Evolutionary conservation across 106 monocot species (phyloP).

Genomic region (Gastrodia elata): DNA sequence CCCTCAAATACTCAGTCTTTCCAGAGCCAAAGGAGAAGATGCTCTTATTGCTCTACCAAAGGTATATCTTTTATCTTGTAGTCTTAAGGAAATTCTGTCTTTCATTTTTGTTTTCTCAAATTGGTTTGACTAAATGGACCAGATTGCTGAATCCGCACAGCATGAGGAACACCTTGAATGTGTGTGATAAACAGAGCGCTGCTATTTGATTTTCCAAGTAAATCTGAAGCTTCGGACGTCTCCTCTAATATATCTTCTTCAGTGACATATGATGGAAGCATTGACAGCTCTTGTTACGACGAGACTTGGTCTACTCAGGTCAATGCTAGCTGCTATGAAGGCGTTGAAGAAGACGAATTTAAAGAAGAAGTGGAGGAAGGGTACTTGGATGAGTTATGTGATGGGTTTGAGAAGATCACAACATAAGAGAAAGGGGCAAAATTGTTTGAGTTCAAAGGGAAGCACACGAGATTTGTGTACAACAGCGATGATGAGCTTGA

Average conservation of each 20-base stretch:
- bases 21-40: slow-evolving; percentile 3
- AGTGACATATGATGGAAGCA: slow-evolving; percentile 33
- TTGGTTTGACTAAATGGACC: background rate
- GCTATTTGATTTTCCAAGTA: slow-evolving; percentile 71
- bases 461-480: slow-evolving; percentile 69
- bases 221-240: slow-evolving; percentile 25
- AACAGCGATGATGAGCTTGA: slow-evolving; percentile 71
- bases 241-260: slow-evolving; percentile 21
- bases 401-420: slow-evolving; percentile 34
- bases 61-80: background rate
- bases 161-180: slow-evolving; percentile 15
- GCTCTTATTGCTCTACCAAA: background rate
- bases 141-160: slow-evolving; percentile 16
- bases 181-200: slow-evolving; percentile 60
- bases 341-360: slow-evolving; percentile 15
- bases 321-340: slow-evolving; percentile 25
- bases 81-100: background rate
- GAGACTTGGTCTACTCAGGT: slow-evolving; percentile 74
- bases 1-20: slow-evolving; percentile 21
- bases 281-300: slow-evolving; percentile 13
- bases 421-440: no score
- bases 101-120: background rate
- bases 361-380: no score
- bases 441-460: slow-evolving; percentile 50
- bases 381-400: slow-evolving; percentile 45